A percentile compares a stretch with the other conserved stretches of the same genome.
Evolutionary conservation across 768 basidiomycete genomes (phyloP).

Genomic region (Phaeotremella skinneri): DNA sequence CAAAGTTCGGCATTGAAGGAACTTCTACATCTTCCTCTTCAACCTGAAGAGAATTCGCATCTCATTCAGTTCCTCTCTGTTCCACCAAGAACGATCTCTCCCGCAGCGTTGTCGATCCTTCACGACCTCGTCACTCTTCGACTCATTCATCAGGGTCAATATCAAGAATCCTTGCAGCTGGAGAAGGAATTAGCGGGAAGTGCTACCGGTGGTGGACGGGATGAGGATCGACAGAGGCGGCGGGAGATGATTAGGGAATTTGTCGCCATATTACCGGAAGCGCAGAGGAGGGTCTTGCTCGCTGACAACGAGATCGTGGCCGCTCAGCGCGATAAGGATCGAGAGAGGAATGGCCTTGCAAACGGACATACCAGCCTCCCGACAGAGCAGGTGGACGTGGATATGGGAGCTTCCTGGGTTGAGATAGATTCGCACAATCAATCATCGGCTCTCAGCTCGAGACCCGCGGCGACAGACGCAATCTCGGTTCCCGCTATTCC

Average conservation of each 20-base stretch:
- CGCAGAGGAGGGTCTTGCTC: slow-evolving; percentile 31
- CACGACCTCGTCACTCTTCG: slow-evolving; percentile 45
- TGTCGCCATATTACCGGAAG: slow-evolving; percentile 42
- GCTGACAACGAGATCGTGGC: slow-evolving; percentile 15
- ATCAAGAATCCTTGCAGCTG: slow-evolving; percentile 37
- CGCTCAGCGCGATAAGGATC: slow-evolving; percentile 8
- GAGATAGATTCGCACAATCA: slow-evolving; percentile 1
- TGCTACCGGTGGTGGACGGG: slow-evolving; percentile 23
- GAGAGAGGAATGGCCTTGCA: neutral
- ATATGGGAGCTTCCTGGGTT: slow-evolving; percentile 9
- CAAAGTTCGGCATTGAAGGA: slow-evolving; percentile 25
- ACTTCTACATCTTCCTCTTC: slow-evolving; percentile 37
- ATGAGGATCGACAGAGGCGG: slow-evolving; percentile 36
- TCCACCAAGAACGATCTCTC: slow-evolving; percentile 28
- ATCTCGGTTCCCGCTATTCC: slow-evolving; percentile 7
- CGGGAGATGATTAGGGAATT: slow-evolving; percentile 48
- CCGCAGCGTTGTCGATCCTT: slow-evolving; percentile 25
- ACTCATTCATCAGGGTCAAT: slow-evolving; percentile 44
- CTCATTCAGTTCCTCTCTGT: slow-evolving; percentile 35
- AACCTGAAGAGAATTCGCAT: slow-evolving; percentile 32
- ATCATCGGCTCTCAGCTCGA: neutral
- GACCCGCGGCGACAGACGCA: too few relatives aligned
- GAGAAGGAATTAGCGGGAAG: slow-evolving; percentile 37
- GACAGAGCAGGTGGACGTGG: neutral
- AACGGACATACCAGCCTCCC: neutral